These are phyloP conservation scores for Gracilaria vermiculophylla DNA, from an alignment of 23 red algal genomes.

Conservation along the genomic window DNA sequence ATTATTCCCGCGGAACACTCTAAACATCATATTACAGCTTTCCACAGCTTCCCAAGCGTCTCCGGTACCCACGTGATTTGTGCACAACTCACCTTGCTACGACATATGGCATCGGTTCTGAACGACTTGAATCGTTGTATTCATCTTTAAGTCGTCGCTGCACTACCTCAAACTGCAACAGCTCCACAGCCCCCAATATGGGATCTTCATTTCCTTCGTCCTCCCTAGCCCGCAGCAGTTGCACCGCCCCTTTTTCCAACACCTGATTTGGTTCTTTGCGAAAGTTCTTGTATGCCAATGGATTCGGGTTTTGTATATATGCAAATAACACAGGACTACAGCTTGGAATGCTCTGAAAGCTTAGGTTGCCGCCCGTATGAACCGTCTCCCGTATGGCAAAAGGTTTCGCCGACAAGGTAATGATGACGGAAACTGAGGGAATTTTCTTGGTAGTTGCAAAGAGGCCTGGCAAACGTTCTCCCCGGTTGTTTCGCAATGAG, in stretches of 20 bases:
- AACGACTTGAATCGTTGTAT: conserved; percentile 68
- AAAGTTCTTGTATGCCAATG: conserved; percentile 79
- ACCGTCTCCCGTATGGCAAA: conserved; percentile 86
- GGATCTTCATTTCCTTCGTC: conserved; percentile 78
- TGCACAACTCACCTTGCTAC: conserved; percentile 83
- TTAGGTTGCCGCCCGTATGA: conserved; percentile 19
- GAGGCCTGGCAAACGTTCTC: too few species aligned
- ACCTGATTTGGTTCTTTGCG: conserved; percentile 72
- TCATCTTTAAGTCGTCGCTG: conserved; percentile 81
- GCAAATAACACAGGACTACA: conserved; percentile 81
- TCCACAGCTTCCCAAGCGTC: conserved; percentile 74
- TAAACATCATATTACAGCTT: conserved; percentile 57
- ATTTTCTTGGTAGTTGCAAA: too few species aligned
- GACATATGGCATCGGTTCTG: conserved; percentile 66
- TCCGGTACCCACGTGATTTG: conserved; percentile 55
- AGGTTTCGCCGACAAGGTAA: too few species aligned
- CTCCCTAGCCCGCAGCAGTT: conserved; percentile 62
- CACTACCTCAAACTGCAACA: conserved; percentile 86
- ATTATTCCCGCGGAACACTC: conserved; percentile 82
- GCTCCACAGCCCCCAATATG: conserved; percentile 76
- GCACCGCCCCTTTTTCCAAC: conserved; percentile 81
- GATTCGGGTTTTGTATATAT: conserved; percentile 74
- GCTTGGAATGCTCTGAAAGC: conserved; percentile 71
- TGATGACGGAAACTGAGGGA: too few species aligned
- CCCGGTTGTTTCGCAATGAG: too few species aligned